Conservation (phyloP, 2,329 filamentous ascomycete genomes). For the Aureobasidium sp. region DNA sequence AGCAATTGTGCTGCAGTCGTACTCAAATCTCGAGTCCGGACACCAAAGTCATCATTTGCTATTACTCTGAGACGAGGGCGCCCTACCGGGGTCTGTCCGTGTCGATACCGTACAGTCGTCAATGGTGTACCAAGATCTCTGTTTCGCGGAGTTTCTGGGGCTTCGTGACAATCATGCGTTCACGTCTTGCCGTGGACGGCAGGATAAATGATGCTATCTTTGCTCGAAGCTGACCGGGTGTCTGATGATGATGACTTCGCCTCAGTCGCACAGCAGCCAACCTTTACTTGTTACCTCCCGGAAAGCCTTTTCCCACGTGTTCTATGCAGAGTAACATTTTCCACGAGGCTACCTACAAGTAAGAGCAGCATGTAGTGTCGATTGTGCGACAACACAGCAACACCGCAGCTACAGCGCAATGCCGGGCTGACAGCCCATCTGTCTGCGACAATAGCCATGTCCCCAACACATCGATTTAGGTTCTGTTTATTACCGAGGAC, state of each 20-base stretch:
- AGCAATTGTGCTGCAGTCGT: background rate
- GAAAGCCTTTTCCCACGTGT: background rate
- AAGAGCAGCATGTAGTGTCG: conserved; percentile 1
- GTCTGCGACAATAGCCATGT: background rate
- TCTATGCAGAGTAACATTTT: conserved; percentile 5
- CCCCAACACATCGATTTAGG: conserved; percentile 16
- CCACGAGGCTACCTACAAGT: background rate
- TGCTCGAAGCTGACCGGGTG: background rate
- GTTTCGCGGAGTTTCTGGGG: conserved; percentile 5
- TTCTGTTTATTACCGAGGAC: conserved; percentile 16
- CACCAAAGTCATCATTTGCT: conserved; percentile 6
- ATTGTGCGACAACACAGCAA: background rate
- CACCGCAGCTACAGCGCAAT: background rate
- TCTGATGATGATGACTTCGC: background rate
- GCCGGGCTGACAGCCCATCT: background rate
- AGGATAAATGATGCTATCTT: background rate
- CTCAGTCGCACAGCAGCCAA: background rate
- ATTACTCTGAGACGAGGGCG: conserved; percentile 8
- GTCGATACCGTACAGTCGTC: background rate
- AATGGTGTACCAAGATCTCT: conserved; percentile 7
- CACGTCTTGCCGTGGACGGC: background rate
- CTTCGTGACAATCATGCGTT: conserved; percentile 5
- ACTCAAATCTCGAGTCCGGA: background rate
- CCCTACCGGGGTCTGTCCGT: background rate
- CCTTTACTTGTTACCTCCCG: background rate